phyloP scores from a whole-genome alignment of 805 yeast species.

The Cyberlindnera mycetangii region DNA sequence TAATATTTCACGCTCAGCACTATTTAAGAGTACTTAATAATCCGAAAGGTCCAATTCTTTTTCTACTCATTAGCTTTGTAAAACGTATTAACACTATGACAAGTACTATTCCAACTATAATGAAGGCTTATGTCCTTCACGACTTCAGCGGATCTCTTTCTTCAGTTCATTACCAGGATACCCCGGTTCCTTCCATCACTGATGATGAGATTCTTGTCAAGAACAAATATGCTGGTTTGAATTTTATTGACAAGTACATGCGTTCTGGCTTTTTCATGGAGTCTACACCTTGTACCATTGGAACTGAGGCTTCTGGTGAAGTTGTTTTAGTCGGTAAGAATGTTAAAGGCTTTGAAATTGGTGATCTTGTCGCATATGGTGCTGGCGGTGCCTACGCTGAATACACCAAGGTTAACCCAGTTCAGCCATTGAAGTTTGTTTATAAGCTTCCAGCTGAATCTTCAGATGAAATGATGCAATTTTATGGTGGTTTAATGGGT shows the following conservation, averaged over 20 bases:
- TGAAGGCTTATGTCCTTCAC: constrained; percentile 52
- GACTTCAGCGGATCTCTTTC: constrained; percentile 39
- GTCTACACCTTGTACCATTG: constrained; percentile 59
- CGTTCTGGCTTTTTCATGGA: constrained; percentile 73
- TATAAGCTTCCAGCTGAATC: constrained; percentile 23
- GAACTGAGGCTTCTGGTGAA: constrained; percentile 72
- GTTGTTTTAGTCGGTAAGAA: constrained; percentile 61
- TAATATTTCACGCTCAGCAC: too few species aligned
- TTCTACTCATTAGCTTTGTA: too few species aligned
- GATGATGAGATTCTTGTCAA: constrained; percentile 64
- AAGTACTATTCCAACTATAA: constrained; percentile 46
- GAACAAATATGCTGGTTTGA: constrained; percentile 75
- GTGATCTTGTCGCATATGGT: constrained; percentile 67
- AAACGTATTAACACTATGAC: constrained; percentile 15
- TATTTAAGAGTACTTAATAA: too few species aligned
- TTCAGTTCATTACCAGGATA: constrained; percentile 52
- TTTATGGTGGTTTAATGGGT: constrained; percentile 57
- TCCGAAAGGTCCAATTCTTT: too few species aligned
- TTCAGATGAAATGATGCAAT: constrained; percentile 47
- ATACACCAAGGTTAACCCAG: constrained; percentile 49
- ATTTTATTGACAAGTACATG: constrained; percentile 80
- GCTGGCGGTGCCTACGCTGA: constrained; percentile 64
- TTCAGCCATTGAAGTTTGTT: constrained; percentile 18
- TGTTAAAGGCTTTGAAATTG: constrained; percentile 54
- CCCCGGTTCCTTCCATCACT: constrained; percentile 55